Evolutionary conservation across 805 yeast species (phyloP), one percentile per base, ranked within the genome.

Genomic region (Kluyveromyces lactis): DNA sequence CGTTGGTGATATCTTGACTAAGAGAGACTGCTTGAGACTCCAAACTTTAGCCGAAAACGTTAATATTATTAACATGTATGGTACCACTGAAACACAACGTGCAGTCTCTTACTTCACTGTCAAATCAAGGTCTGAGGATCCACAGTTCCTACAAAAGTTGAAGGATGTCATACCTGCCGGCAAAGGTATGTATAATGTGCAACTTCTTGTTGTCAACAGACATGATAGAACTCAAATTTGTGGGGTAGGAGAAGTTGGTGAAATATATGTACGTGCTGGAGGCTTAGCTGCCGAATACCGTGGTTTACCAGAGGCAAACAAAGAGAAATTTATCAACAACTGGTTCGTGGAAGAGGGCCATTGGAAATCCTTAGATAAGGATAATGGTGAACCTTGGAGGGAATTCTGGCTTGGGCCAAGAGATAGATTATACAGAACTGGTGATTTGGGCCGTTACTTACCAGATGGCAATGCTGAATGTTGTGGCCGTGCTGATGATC

Each of bases 141-240:
- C 90, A 18, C 65, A 73, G 18, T 89, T 84, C 62, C 71, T 92
- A 58, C 81, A 79, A 56, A 73, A 81, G 36, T 83, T 86, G 66
- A 92, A 94, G 63, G 97, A 92, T 53, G 82, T 86, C 40, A 87
- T 92, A 82, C 97, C 98, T 40, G 99, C 99, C 13, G 99, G 99
- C 46, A 81, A 77, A 52, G 99, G 99, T 61, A 92, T 92, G 99
- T 63, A 73, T 43, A 89, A 92, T 56, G 99, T 92, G 30, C 98
- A 92, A 62, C 68, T 92, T 42, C 71, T 94, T 42, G 95, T 92
- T 44, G 97, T 92, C 30, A 92, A 94, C 68, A 73, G 97, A 59
- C 70, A 84, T 53, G 95, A 90, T 53, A 74, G 83, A 43, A 73
- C 86, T 15, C 94, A 86, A 64, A 77, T 92, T 6, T 92, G 98